These are phyloP conservation scores for Friedmanniomyces simplex DNA, from an alignment of 495 filamentous ascomycete species.

Conservation along the genomic window DNA sequence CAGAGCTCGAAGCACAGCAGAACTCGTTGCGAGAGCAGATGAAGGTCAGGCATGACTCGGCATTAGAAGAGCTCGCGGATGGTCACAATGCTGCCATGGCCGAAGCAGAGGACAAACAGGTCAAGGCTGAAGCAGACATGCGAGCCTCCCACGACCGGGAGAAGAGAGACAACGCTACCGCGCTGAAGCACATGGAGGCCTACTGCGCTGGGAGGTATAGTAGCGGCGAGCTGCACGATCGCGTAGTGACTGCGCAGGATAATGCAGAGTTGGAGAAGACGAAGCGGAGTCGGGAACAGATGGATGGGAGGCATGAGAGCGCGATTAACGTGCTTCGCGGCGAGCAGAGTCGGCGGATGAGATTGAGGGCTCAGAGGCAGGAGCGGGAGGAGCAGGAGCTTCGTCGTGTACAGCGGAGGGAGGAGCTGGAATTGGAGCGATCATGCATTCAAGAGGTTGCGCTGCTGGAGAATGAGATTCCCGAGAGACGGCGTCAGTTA, in stretches of 20 bases:
- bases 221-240: slow-evolving; percentile 15
- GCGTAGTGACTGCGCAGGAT: slow-evolving; percentile 48
- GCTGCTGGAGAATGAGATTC: slow-evolving; percentile 47
- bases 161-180: slow-evolving; percentile 51
- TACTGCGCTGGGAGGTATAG: slow-evolving; percentile 54
- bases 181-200: slow-evolving; percentile 68
- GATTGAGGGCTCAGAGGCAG: slow-evolving; percentile 4
- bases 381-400: slow-evolving; percentile 48
- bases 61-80: slow-evolving; percentile 14
- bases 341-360: slow-evolving; percentile 50
- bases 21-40: slow-evolving; percentile 33
- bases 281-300: slow-evolving; percentile 55
- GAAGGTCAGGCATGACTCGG: slow-evolving; percentile 28
- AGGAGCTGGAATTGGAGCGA: slow-evolving; percentile 46
- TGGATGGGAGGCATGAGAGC: slow-evolving; percentile 58
- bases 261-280: slow-evolving; percentile 58
- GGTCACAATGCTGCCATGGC: slow-evolving; percentile 41
- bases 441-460: slow-evolving; percentile 43
- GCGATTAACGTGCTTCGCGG: slow-evolving; percentile 75
- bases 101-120: slow-evolving; percentile 63
- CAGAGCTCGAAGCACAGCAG: slow-evolving; percentile 44
- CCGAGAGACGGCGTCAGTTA: slow-evolving; percentile 41
- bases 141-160: slow-evolving; percentile 40
- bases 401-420: slow-evolving; percentile 51
- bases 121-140: slow-evolving; percentile 58